These are phyloP conservation scores for Solanum pimpinellifolium DNA, from an alignment of 257 asterid species.

Conservation along the genomic window DNA sequence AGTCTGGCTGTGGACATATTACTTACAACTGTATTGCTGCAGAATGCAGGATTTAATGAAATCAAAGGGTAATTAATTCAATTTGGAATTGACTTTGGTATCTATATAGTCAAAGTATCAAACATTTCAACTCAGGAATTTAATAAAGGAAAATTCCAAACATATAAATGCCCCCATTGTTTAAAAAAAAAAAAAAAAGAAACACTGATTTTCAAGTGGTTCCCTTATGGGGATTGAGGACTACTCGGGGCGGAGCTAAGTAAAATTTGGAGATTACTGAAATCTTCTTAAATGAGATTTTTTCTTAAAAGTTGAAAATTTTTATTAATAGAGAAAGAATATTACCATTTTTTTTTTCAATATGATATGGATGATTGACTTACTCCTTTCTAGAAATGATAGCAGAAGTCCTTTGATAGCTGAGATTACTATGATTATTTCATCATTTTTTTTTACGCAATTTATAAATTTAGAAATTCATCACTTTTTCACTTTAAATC, in stretches of 20 bases:
- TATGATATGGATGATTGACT: not conserved
- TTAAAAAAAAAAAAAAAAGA: too few species aligned
- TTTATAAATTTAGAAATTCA: too few species aligned
- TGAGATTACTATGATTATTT: too few species aligned
- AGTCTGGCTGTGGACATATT: not conserved
- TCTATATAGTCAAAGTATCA: not conserved
- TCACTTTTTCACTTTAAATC: accelerated
- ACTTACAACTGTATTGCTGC: not conserved
- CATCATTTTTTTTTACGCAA: too few species aligned
- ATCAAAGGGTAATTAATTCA: not conserved
- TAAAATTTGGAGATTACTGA: too few species aligned
- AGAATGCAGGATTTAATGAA: not conserved
- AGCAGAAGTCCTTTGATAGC: not conserved
- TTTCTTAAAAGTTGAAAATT: not conserved
- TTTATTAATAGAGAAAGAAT: too few species aligned
- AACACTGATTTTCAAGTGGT: not conserved
- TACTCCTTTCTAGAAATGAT: too few species aligned
- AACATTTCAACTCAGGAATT: not conserved
- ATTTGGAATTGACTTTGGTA: not conserved
- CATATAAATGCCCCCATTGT: not conserved
- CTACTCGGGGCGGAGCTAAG: too few species aligned
- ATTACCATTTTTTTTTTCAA: too few species aligned
- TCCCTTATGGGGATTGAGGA: not conserved
- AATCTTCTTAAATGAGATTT: too few species aligned
- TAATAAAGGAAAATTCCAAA: not conserved